phyloP scores from a whole-genome alignment of 768 basidiomycete genomes.

The Leccinum subgranulosum region DNA sequence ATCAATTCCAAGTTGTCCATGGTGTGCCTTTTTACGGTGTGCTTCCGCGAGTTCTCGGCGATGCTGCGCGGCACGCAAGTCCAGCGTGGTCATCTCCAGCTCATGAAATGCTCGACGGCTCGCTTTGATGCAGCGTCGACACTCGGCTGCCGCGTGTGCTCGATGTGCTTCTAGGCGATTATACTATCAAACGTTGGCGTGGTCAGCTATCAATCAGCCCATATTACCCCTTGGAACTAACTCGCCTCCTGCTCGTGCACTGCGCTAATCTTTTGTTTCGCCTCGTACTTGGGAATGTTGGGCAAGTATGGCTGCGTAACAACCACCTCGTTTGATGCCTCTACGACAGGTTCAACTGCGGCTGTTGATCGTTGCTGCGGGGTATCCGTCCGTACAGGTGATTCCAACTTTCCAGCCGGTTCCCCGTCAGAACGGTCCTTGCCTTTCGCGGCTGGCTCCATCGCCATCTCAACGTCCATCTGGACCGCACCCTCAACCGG shows the following conservation, averaged over 20 bases:
- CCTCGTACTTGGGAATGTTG: conserved; percentile 28
- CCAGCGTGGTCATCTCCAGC: conserved; percentile 55
- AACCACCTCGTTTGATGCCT: conserved; percentile 13
- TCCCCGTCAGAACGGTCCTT: conserved; percentile 18
- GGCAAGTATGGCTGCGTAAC: conserved; percentile 33
- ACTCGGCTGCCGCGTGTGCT: conserved; percentile 37
- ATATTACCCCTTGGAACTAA: background rate
- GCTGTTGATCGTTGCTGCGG: conserved; percentile 4
- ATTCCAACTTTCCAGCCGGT: conserved; percentile 18
- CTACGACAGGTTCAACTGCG: conserved; percentile 12
- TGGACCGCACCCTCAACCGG: background rate
- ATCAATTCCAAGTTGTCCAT: conserved; percentile 62
- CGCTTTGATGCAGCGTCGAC: conserved; percentile 37
- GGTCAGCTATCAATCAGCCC: conserved; percentile 5
- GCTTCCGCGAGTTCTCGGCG: conserved; percentile 55
- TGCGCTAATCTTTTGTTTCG: conserved; percentile 27
- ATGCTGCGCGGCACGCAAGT: conserved; percentile 55
- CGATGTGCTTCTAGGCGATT: conserved; percentile 38
- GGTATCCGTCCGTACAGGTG: conserved; percentile 23
- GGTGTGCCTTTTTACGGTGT: conserved; percentile 60
- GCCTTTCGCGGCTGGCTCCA: conserved; percentile 8
- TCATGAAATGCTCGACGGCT: conserved; percentile 56
- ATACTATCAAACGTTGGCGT: conserved; percentile 16
- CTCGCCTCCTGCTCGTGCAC: conserved; percentile 27
- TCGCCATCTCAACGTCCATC: conserved; percentile 6